These are phyloP conservation scores for Sphaerulina vaccinii DNA, from an alignment of 2,329 filamentous ascomycete species.

Conservation along the genomic window DNA sequence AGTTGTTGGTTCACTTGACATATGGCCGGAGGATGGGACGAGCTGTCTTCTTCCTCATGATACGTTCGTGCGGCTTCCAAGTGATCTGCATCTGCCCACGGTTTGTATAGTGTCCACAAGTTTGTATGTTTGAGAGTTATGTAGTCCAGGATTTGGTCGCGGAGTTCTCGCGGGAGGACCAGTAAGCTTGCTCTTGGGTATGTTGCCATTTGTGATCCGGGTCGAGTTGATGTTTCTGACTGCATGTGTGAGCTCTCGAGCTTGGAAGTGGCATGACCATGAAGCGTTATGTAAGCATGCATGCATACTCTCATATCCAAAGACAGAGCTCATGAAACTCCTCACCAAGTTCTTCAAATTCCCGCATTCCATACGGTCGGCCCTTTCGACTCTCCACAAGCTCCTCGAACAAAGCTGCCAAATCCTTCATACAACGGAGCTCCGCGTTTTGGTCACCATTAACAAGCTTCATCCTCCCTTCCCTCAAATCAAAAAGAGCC, in stretches of 20 bases:
- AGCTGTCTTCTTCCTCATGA: conserved; percentile 25
- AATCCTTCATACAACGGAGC: conserved; percentile 13
- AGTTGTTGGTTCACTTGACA: conserved; percentile 26
- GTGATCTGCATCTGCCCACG: no score
- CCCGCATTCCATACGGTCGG: background rate
- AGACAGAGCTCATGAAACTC: background rate
- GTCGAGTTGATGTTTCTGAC: background rate
- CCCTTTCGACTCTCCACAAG: conserved; percentile 18
- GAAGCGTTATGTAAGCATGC: no score
- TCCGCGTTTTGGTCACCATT: background rate
- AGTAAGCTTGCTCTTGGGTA: conserved; percentile 19
- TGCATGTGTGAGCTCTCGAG: no score
- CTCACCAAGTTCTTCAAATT: background rate
- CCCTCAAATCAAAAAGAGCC: conserved; percentile 26
- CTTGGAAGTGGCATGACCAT: no score
- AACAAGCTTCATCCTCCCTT: conserved; percentile 7
- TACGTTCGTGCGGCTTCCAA: no score
- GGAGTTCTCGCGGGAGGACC: conserved; percentile 28
- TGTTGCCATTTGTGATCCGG: background rate
- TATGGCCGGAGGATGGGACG: conserved; percentile 19
- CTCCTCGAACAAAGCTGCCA: conserved; percentile 19
- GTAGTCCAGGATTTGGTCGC: conserved; percentile 27
- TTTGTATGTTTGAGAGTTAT: no score
- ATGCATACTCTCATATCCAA: no score
- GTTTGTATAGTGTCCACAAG: no score